Evolutionary conservation across 2,329 filamentous ascomycete species (phyloP), one percentile per base, ranked within the genome.

Genomic region (Colletotrichum sp.): DNA sequence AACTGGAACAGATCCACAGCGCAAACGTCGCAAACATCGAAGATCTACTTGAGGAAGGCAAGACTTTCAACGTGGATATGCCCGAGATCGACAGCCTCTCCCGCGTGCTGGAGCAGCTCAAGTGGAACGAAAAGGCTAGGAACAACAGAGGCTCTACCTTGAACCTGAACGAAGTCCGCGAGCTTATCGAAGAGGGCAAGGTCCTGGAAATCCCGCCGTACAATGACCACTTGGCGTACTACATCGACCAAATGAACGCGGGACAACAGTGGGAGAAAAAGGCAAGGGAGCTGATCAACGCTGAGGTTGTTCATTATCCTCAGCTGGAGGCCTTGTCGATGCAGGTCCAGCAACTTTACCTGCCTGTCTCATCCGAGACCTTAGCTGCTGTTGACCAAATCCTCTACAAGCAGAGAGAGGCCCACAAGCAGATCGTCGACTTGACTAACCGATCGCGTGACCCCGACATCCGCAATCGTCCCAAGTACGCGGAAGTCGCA

Each of bases 261-360:
- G 97, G 96, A 52, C 92, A 96, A 81, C 89, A 94, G 61, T 99
- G 97, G 97, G 97, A 99, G 86, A 90, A 92, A 64, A 99, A 98
- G 84, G 96, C 96, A 3, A 94, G 94, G 80, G 96, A 99, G 83
- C 89, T 99, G 69, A 98, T 99, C 86, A 91, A 93, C n/a, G 96
- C 96, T 10, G 96, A 99, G 81, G 90, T 94, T 57, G 94, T 99
- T 13, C 96, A 99, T 84, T 99, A 98, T 81, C 95, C 96, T 69
- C 97, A 99, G 82, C 91, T 99, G 1, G 97, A 99, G 83, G 95
- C 96, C 0, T 88, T 99, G 7, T 98, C 96, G 2, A 92, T 92
- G 66, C 96, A 99, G 85, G 96, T 96, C 1, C 90, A 73, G 88
- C 83, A 32, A 90, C 92, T 39, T 21, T 90, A 90, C 7, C 88